These are phyloP conservation scores for Anthoceros angustus DNA, from an alignment of 225 moss, liverwort and hornwort species.

Conservation along the genomic window DNA sequence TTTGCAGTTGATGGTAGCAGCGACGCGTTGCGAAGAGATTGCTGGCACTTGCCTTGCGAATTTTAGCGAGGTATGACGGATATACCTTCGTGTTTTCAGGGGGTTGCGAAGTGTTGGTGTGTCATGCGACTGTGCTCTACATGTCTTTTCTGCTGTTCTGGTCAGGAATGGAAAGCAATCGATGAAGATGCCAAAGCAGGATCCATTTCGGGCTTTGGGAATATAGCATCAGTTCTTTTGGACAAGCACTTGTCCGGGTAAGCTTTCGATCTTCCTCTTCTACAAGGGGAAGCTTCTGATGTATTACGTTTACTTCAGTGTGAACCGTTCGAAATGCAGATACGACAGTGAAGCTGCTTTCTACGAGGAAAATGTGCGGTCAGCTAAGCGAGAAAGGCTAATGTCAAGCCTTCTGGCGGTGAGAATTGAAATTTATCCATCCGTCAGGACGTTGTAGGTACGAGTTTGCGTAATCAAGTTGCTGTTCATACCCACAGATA, in stretches of 20 bases:
- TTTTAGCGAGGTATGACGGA: constrained; percentile 14
- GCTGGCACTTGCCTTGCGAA: constrained; percentile 38
- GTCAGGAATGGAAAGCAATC: constrained; percentile 36
- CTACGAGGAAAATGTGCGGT: constrained; percentile 73
- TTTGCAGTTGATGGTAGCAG: constrained; percentile 60
- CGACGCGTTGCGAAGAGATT: constrained; percentile 87
- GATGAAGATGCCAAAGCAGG: constrained; percentile 25
- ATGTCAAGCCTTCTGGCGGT: constrained; percentile 32
- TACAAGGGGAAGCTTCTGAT: not conserved
- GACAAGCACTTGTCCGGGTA: constrained; percentile 34
- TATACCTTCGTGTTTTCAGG: constrained; percentile 18
- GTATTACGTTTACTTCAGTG: not conserved
- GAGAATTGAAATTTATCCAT: not conserved
- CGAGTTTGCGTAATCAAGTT: too few species aligned
- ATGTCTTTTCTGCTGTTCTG: not conserved
- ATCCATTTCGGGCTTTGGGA: constrained; percentile 53
- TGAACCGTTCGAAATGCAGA: not conserved
- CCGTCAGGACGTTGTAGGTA: too few species aligned
- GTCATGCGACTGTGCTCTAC: not conserved
- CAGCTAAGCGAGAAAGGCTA: constrained; percentile 49
- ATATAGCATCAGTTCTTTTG: constrained; percentile 30
- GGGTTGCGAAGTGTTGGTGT: not conserved
- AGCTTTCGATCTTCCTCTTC: not conserved
- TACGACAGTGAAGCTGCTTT: constrained; percentile 71
- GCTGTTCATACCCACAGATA: too few species aligned